Evolutionary conservation across 345 rosid genomes (phyloP), one percentile per base, ranked within the genome.

Genomic region (Nasturtium officinale): DNA sequence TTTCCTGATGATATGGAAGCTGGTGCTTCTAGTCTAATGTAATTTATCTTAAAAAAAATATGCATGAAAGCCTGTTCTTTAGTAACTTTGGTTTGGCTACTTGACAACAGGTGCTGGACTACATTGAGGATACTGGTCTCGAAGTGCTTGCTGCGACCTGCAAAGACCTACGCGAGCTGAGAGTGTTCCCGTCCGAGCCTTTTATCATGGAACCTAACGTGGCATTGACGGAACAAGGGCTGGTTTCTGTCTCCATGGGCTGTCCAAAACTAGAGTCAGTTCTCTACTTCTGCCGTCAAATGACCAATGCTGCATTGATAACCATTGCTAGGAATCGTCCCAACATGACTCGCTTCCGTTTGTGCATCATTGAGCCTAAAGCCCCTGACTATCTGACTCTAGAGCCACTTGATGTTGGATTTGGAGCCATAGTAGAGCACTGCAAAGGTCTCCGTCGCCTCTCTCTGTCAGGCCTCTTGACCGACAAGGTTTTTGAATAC

Each of bases 161-260:
- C 82, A 91, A 91, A 84, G 90, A 89, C 71, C 77, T 95, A 32
- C 83, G 72, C 26, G 99, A 95, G 71, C 78, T 95, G 67, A 87
- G 99, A 75, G 97, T 95, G 45, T 95, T 95, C 67, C 99, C 97
- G 15, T 91, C 97, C 21, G 93, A 87, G 32, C 97, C 97, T 4
- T 94, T 59, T 79, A 87, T 75, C 18, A 77, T 7, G 21, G 96
- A 84, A 54, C 82, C 86, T 33, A 87, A 90, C 75, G 96, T 91
- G 9, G 73, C 85, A 18, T 79, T 93, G 79, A 95, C 99, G 0
- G 99, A 95, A 71, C 85, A 67, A 65, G 99, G 99, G 65, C 96
- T 95, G 26, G 91, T 95, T 43, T 79, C 86, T 2, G 86, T 91
- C 46, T 95, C 96, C 5, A 67, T 70, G 65, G 99, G 99, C 42